These are phyloP conservation scores for Avena atlantica DNA, from an alignment of 176 grass and related monocot genomes.

Conservation along the genomic window DNA sequence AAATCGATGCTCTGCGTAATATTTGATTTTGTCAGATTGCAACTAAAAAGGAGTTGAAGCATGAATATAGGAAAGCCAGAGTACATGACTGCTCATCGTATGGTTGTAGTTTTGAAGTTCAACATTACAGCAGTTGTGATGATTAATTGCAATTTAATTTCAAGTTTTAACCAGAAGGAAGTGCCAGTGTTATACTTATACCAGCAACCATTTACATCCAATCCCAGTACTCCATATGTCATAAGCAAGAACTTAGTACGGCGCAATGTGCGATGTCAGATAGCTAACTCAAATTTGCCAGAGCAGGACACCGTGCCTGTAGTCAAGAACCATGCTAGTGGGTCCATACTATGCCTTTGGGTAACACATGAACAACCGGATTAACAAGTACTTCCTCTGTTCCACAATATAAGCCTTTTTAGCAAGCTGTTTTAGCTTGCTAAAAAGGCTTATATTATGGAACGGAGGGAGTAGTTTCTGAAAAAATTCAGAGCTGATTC, in stretches of 20 bases:
- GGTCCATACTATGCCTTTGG: not conserved
- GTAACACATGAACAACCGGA: not conserved
- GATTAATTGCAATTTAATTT: not conserved
- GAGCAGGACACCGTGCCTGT: slow-evolving; percentile 23
- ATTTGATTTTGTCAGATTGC: slow-evolving; percentile 36
- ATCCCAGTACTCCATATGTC: not conserved
- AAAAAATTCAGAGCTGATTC: slow-evolving; percentile 9
- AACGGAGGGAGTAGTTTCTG: not conserved
- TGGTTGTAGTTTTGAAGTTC: not conserved
- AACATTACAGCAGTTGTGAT: not conserved
- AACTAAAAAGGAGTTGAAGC: not conserved
- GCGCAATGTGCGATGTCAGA: not conserved
- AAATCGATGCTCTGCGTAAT: slow-evolving; percentile 25
- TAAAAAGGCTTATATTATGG: too few species aligned
- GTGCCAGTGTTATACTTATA: not conserved
- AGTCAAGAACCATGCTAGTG: slow-evolving; percentile 13
- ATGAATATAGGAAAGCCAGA: not conserved
- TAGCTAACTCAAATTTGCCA: slow-evolving; percentile 17
- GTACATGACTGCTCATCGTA: slow-evolving; percentile 13
- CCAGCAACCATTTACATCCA: not conserved
- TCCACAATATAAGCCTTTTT: too few species aligned
- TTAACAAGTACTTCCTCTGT: not conserved
- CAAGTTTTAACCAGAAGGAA: not conserved
- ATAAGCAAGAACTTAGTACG: not conserved
- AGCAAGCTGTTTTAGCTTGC: too few species aligned